A percentile compares a stretch with the other conserved stretches of the same genome.
These are phyloP conservation scores for Xylogone sp. DNA, from an alignment of 2,329 filamentous ascomycete genomes.

Conservation along the genomic window DNA sequence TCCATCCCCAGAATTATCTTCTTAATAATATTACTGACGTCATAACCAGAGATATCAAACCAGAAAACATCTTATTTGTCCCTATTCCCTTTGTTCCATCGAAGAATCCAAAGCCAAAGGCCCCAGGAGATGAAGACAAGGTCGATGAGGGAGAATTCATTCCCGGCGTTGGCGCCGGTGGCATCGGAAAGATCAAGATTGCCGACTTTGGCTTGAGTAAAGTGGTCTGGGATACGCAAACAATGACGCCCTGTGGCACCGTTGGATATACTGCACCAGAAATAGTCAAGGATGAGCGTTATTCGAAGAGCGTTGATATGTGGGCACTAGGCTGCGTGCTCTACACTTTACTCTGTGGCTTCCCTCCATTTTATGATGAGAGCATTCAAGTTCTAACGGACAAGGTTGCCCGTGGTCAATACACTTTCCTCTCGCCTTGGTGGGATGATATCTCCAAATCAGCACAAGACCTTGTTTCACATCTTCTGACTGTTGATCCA, in stretches of 20 bases:
- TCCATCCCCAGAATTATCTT: conserved; percentile 1
- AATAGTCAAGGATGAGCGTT: conserved; percentile 97
- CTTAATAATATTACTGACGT: conserved; percentile 26
- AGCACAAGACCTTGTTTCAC: conserved; percentile 89
- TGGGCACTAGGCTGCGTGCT: conserved; percentile 96
- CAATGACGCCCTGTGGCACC: conserved; percentile 98
- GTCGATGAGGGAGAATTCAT: conserved; percentile 94
- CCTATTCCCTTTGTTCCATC: conserved; percentile 79
- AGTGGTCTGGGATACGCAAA: conserved; percentile 96
- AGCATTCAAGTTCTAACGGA: conserved; percentile 96
- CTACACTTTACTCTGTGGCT: conserved; percentile 94
- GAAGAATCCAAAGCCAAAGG: conserved; percentile 73
- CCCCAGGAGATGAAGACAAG: conserved; percentile 93
- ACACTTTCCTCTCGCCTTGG: conserved; percentile 97
- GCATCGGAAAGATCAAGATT: conserved; percentile 94
- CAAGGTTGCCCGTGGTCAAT: conserved; percentile 95
- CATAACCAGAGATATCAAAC: conserved; percentile 85
- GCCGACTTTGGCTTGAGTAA: conserved; percentile 97
- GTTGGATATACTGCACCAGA: conserved; percentile 97
- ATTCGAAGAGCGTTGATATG: conserved; percentile 99
- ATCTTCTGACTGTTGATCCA: conserved; percentile 90
- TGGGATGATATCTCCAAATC: conserved; percentile 98
- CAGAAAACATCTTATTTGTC: conserved; percentile 93
- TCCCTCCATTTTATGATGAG: conserved; percentile 98
- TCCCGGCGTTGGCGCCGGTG: conserved; percentile 74